A percentile compares a stretch with the other conserved stretches of the same genome.
Evolutionary conservation across 2,329 filamentous ascomycete species (phyloP).

Genomic region (Penicillium sumatraense): DNA sequence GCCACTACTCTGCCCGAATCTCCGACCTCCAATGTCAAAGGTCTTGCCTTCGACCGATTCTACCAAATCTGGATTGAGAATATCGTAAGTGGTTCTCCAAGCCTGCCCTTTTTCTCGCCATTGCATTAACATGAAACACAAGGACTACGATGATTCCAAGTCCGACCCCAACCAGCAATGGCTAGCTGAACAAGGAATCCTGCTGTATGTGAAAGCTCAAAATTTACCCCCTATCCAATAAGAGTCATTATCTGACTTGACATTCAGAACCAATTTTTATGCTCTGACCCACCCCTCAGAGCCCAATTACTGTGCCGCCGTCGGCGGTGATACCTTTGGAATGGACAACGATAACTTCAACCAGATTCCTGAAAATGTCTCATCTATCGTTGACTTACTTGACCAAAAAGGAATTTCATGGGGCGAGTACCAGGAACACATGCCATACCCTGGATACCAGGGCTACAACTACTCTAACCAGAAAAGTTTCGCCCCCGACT

Average conservation of each 20-base stretch:
- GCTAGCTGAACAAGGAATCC: slow-evolving; percentile 57
- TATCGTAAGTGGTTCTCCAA: slow-evolving; percentile 51
- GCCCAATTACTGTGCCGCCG: slow-evolving; percentile 74
- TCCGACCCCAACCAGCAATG: slow-evolving; percentile 55
- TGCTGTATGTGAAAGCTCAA: slow-evolving; percentile 44
- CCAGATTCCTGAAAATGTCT: slow-evolving; percentile 63
- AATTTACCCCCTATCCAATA: too few species aligned
- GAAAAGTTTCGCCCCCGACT: slow-evolving; percentile 69
- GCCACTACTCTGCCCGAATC: slow-evolving; percentile 65
- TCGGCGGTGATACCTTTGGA: slow-evolving; percentile 75
- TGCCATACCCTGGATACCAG: slow-evolving; percentile 75
- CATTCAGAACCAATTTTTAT: slow-evolving; percentile 54
- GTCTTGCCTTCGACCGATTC: slow-evolving; percentile 73
- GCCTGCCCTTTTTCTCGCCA: not conserved
- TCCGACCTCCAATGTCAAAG: slow-evolving; percentile 67
- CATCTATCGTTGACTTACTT: slow-evolving; percentile 70
- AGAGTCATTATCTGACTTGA: not conserved
- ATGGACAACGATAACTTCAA: slow-evolving; percentile 71
- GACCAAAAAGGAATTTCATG: slow-evolving; percentile 68
- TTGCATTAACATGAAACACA: not conserved
- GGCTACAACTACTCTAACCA: slow-evolving; percentile 68
- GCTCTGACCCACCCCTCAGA: slow-evolving; percentile 73
- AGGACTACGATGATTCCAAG: slow-evolving; percentile 65
- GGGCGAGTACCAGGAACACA: slow-evolving; percentile 77
- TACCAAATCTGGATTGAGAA: slow-evolving; percentile 80